Evolutionary conservation across 805 yeast genomes (phyloP), one percentile per base, ranked within the genome.

Genomic region (Yarrowia divulgata): DNA sequence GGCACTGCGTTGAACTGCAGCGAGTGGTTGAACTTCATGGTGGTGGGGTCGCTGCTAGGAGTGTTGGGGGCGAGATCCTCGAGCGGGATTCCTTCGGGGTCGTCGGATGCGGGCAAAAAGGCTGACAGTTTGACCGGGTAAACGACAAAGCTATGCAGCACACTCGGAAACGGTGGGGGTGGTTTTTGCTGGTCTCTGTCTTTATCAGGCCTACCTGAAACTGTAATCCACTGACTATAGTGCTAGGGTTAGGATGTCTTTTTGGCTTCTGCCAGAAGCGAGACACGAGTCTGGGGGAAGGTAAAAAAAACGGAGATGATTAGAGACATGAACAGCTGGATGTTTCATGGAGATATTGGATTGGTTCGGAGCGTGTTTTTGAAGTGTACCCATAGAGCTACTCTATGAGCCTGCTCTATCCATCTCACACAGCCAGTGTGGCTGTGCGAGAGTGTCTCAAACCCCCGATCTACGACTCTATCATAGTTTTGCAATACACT

Each of bases 1-100:
- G 99, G 98, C 5, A 95, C 98, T 32, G 98, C 97, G 79, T 94
- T 94, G 80, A 94, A 93, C 83, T 94, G 97, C 72, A 94, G 81
- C 7, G 97, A 91, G 77, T 93, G 97, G 34, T 97, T 90, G 81
- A 94, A 94, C 85, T 94, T 94, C 99, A 94, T 94, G 49, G 39
- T 42, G 48, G 39, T 57, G 52, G 14, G 14, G 45, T 57, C 63
- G 48, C 48, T 42, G 48, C 48, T 42, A 40, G 37, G 10, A 8
- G 58, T 8, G 12, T 19, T 23, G 52, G 55, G 55, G 68, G 60
- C 49, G 52, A 54, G 57, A 63, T 63, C 68, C 68, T 63, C 49
- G 43, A 70, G 70, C n/a, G 70, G 69, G 69, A 69, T 69, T 40
- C 63, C 54, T 49, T 29, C 63, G 23, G 48, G 35, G 34, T 35